Conservation (phyloP, 164 flowering plant species). For the Vitis amurensis region DNA sequence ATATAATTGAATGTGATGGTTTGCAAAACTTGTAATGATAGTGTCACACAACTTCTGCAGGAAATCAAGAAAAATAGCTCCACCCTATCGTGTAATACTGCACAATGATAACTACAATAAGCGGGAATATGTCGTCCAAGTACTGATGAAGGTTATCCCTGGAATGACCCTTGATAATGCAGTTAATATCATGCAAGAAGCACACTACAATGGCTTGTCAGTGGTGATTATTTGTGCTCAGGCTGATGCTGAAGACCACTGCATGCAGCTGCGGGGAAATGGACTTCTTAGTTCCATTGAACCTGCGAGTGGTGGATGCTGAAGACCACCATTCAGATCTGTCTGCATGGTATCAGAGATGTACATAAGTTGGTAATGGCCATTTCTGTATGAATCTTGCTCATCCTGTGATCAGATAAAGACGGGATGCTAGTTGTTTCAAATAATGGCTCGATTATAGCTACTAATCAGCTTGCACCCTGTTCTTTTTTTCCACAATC, state of each 20-base stretch:
- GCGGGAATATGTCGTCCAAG: constrained; percentile 95
- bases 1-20: too few species aligned
- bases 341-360: constrained; percentile 3
- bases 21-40: too few species aligned
- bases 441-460: constrained; percentile 8
- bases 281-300: constrained; percentile 96
- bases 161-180: constrained; percentile 95
- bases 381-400: constrained; percentile 6
- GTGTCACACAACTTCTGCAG: constrained; percentile 32
- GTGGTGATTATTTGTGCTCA: constrained; percentile 90
- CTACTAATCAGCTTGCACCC: neutral
- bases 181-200: constrained; percentile 95
- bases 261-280: constrained; percentile 87
- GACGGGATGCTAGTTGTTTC: constrained; percentile 8
- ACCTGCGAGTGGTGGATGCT: constrained; percentile 84
- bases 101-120: constrained; percentile 91
- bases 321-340: constrained; percentile 9
- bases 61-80: constrained; percentile 78
- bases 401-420: constrained; percentile 14
- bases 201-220: constrained; percentile 83
- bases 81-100: constrained; percentile 85
- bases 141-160: constrained; percentile 92
- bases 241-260: constrained; percentile 92
- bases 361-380: constrained; percentile 12
- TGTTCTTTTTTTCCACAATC: neutral